Conservation (phyloP, 1,284 basidiomycete species). For the Melampsora americana region DNA sequence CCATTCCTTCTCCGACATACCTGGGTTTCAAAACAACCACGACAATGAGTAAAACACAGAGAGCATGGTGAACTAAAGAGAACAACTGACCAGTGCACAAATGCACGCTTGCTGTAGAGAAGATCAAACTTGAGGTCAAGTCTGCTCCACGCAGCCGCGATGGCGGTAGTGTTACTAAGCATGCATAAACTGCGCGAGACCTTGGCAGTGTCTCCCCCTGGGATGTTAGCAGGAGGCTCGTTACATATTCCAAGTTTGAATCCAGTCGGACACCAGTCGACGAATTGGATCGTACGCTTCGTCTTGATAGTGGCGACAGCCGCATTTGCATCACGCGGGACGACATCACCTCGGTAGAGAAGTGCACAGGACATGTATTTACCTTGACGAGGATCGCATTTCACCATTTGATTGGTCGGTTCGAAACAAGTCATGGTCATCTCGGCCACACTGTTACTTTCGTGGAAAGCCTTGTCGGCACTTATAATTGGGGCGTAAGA, state of each 20-base stretch:
- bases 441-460: conserved; percentile 95
- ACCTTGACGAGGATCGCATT: conserved; percentile 55
- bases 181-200: conserved; percentile 92
- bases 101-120: conserved; percentile 67
- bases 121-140: conserved; percentile 99
- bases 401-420: conserved; percentile 91
- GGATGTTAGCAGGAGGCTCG: conserved; percentile 84
- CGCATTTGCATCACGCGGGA: conserved; percentile 62
- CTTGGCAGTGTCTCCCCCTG: conserved; percentile 92
- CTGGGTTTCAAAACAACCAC: not conserved
- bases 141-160: conserved; percentile 88
- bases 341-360: conserved; percentile 86
- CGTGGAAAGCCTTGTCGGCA: conserved; percentile 74
- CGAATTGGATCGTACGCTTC: conserved; percentile 55
- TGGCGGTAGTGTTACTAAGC: conserved; percentile 91
- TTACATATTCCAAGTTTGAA: conserved; percentile 96
- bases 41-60: too few relatives aligned
- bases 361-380: conserved; percentile 78
- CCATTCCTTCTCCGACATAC: conserved; percentile 97
- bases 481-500: conserved; percentile 94
- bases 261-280: conserved; percentile 63
- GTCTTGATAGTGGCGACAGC: conserved; percentile 55
- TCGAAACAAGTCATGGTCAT: conserved; percentile 99
- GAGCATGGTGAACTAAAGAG: not conserved
- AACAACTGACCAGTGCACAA: conserved; percentile 74